Percentiles rank a stretch among this genome's conserved stretches.
Conservation (phyloP, 1,284 basidiomycete genomes). For the Nidula niveotomentosa region DNA sequence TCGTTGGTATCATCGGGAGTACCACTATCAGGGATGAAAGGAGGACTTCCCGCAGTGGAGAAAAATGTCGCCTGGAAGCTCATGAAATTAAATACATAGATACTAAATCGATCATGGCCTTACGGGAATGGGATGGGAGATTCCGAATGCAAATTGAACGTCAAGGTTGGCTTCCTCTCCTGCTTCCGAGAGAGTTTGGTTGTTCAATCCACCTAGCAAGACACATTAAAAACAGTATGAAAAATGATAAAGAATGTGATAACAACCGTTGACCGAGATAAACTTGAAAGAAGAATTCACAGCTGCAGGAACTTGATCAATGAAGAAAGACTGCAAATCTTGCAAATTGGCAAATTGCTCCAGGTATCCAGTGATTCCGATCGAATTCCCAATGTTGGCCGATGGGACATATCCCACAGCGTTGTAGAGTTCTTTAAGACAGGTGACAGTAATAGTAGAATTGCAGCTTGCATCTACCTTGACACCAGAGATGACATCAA, state of each 20-base stretch:
- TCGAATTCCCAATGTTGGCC: slow-evolving; percentile 36
- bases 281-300: slow-evolving; percentile 41
- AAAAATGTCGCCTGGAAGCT: slow-evolving; percentile 46
- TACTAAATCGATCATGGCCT: slow-evolving; percentile 3
- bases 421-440: slow-evolving; percentile 52
- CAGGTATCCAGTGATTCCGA: slow-evolving; percentile 57
- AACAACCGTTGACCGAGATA: slow-evolving; percentile 41
- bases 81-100: neutral
- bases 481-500: slow-evolving; percentile 9
- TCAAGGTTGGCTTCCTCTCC: slow-evolving; percentile 75
- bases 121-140: slow-evolving; percentile 47
- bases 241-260: neutral
- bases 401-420: slow-evolving; percentile 39
- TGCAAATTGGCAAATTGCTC: slow-evolving; percentile 52
- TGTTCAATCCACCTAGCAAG: slow-evolving; percentile 53
- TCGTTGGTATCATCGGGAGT: slow-evolving; percentile 55
- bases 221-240: slow-evolving; percentile 1
- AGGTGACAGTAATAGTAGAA: slow-evolving; percentile 47
- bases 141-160: slow-evolving; percentile 63
- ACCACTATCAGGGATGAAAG: slow-evolving; percentile 50
- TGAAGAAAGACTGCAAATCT: slow-evolving; percentile 54
- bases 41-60: slow-evolving; percentile 60
- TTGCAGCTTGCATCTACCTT: slow-evolving; percentile 52
- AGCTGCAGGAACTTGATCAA: slow-evolving; percentile 45
- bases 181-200: slow-evolving; percentile 51